Conservation (phyloP, 1,284 basidiomycete species). For the Ustilago xerochloae region DNA sequence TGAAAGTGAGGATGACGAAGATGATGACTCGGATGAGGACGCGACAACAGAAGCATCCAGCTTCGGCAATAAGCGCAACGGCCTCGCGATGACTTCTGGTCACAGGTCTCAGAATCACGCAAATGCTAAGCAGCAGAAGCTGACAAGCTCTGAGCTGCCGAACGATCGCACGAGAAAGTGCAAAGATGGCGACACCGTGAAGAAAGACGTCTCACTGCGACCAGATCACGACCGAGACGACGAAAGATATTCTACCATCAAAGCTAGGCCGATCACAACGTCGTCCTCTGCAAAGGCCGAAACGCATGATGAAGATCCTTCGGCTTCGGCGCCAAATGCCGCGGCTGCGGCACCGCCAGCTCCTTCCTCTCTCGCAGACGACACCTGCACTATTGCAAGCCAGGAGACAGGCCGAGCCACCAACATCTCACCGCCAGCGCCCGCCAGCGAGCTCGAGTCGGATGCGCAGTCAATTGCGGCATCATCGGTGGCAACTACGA, state of each 20-base stretch:
- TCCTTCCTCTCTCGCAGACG: conserved; percentile 28
- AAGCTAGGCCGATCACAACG: not conserved
- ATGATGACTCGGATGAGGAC: conserved; percentile 46
- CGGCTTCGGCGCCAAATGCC: conserved; percentile 13
- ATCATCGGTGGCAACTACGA: conserved; percentile 39
- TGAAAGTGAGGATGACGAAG: conserved; percentile 53
- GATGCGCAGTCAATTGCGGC: conserved; percentile 49
- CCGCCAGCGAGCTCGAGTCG: conserved; percentile 49
- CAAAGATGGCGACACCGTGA: conserved; percentile 9
- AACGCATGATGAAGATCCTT: conserved; percentile 1
- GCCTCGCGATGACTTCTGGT: not conserved
- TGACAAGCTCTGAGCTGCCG: not conserved
- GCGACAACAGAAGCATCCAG: conserved; percentile 12
- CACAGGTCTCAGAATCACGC: conserved; percentile 6
- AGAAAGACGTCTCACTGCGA: conserved; percentile 1
- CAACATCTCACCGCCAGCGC: conserved; percentile 25
- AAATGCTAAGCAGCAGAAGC: conserved; percentile 8
- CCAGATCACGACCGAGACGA: conserved; percentile 39
- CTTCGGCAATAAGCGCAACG: conserved; percentile 12
- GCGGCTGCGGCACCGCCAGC: conserved; percentile 11
- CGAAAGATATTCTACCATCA: conserved; percentile 21
- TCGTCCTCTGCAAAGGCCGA: not conserved
- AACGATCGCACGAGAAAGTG: not conserved
- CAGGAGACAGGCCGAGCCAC: conserved; percentile 32
- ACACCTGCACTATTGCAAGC: conserved; percentile 33